Base-by-base conservation (phyloP, 2,329 filamentous ascomycete species). In the Pseudopithomyces chartarum region DNA sequence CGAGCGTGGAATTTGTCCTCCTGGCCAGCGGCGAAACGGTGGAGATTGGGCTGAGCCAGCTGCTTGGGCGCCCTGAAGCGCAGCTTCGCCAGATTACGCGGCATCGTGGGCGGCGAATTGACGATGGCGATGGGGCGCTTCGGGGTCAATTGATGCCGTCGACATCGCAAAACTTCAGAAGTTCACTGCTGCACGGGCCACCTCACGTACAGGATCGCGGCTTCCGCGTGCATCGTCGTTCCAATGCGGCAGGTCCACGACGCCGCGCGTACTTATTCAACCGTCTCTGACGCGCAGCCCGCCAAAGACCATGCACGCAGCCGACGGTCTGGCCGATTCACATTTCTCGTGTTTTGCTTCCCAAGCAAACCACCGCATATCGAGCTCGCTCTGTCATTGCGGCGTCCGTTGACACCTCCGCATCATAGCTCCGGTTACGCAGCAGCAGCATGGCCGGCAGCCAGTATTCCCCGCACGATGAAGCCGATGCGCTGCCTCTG, bases 371-470 rank as follows among this genome's bases (percentile, higher is more conserved):
- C n/a, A 17, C 39, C 23, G 47, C n/a, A 32, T 51, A 57, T 33
- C 2, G 5, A 17, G 23, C 29, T 33, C 29, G 38, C 22, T 32
- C 29, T 46, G 39, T 32, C 36, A 36, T 13, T 39, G 48, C 42
- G 50, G 39, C 49, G 19, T 39, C 15, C 50, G 5, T 26, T 19
- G 34, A 48, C 34, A 44, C 23, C 46, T 33, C 55, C 45, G 51
- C 52, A 50, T 55, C 34, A 19, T 32, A 45, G 34, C 50, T n/a
- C 15, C 36, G 23, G 48, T 36, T 62, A 57, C 62, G 43, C 65
- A 72, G 59, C 56, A 72, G 58, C 56, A 72, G 58, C 56, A 72
- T 73, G 69, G 63, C 66, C 26, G 60, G 52, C 52, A 50, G 55
- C 51, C 59, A 64, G 50, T 56, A 58, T 42, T 23, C 53, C 46